Evolutionary conservation across 805 yeast genomes (phyloP).

Genomic region (Sugiyamaella americana): DNA sequence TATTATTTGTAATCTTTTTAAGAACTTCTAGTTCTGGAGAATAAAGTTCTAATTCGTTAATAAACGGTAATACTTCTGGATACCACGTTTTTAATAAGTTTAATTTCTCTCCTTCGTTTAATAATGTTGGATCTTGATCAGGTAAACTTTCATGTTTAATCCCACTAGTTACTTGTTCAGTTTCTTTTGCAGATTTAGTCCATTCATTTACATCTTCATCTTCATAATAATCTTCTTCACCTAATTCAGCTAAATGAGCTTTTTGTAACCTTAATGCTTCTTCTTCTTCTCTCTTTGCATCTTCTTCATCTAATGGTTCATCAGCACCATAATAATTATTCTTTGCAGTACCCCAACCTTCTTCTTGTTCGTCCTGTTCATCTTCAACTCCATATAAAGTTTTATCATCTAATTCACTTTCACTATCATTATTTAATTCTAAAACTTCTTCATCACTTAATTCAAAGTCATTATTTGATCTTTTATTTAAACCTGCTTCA

Average conservation of each 20-base stretch:
- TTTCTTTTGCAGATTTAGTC: slow-evolving; percentile 52
- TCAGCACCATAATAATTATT: slow-evolving; percentile 39
- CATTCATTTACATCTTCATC: slow-evolving; percentile 79
- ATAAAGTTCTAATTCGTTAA: slow-evolving; percentile 52
- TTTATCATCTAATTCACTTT: slow-evolving; percentile 44
- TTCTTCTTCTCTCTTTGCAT: slow-evolving; percentile 63
- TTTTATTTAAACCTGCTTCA: slow-evolving; percentile 11
- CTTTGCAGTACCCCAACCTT: slow-evolving; percentile 42
- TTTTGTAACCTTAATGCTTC: slow-evolving; percentile 87
- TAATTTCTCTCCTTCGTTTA: slow-evolving; percentile 50
- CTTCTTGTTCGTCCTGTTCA: slow-evolving; percentile 31
- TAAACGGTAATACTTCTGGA: slow-evolving; percentile 79
- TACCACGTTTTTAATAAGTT: slow-evolving; percentile 53
- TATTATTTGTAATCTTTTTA: slow-evolving; percentile 10
- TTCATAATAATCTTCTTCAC: slow-evolving; percentile 68
- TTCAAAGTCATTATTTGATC: slow-evolving; percentile 20
- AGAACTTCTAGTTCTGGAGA: slow-evolving; percentile 25
- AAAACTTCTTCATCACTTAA: slow-evolving; percentile 56
- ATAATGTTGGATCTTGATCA: slow-evolving; percentile 39
- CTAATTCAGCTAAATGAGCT: slow-evolving; percentile 55
- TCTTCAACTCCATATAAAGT: slow-evolving; percentile 35
- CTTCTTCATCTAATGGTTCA: slow-evolving; percentile 23
- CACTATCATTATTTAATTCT: slow-evolving; percentile 32
- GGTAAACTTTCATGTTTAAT: slow-evolving; percentile 33
- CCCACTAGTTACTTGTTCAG: slow-evolving; percentile 25